Conservation (phyloP, 2,329 filamentous ascomycete genomes). For the Aureobasidium subglaciale region DNA sequence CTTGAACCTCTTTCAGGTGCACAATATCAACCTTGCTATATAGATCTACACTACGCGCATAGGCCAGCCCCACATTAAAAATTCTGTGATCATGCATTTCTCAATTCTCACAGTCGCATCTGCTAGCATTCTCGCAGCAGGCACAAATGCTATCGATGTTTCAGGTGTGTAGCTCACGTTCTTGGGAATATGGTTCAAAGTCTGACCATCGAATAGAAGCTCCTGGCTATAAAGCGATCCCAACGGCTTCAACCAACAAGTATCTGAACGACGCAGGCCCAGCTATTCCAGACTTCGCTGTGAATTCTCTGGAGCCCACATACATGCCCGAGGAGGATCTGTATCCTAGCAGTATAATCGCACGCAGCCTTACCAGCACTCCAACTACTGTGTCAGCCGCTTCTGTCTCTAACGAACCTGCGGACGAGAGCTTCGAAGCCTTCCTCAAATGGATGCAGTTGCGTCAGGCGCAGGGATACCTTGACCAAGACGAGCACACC, state of each 20-base stretch:
- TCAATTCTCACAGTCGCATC: neutral
- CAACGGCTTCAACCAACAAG: neutral
- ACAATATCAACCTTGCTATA: neutral
- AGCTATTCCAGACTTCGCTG: neutral
- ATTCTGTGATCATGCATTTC: neutral
- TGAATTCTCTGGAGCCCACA: neutral
- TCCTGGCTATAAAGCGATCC: neutral
- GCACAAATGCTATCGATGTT: neutral
- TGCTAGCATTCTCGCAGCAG: neutral
- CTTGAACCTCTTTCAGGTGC: neutral
- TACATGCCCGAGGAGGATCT: constrained; percentile 8
- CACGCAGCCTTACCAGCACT: neutral
- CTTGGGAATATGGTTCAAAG: neutral
- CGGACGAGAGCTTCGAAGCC: neutral
- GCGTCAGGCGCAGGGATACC: neutral
- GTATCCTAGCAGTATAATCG: neutral
- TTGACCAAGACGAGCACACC: neutral
- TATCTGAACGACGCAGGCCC: neutral
- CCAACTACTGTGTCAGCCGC: neutral
- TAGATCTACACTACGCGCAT: neutral
- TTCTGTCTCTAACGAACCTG: neutral
- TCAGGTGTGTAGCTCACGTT: neutral
- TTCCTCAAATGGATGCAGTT: neutral
- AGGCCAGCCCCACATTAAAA: neutral
- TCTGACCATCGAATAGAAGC: neutral